Evolutionary conservation across 2,329 filamentous ascomycete species (phyloP).

Genomic region (Talaromyces marneffei): DNA sequence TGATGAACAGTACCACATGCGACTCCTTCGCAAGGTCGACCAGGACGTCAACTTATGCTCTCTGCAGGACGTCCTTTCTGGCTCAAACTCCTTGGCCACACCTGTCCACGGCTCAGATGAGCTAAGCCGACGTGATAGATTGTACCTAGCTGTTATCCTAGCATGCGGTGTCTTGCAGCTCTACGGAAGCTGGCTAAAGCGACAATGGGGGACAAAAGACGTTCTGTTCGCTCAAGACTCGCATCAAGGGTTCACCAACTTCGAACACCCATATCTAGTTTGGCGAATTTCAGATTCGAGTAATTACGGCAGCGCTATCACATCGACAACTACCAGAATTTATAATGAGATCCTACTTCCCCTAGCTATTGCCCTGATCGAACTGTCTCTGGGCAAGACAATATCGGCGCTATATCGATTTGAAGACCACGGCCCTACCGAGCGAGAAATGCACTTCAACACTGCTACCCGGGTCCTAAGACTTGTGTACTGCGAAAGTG

Average conservation of each 20-base stretch:
- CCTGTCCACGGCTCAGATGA: background rate
- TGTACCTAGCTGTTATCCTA: conserved; percentile 16
- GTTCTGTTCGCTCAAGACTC: conserved; percentile 14
- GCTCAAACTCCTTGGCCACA: background rate
- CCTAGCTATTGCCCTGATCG: conserved; percentile 15
- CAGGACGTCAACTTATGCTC: background rate
- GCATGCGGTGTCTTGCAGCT: conserved; percentile 19
- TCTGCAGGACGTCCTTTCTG: background rate
- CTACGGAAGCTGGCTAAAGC: conserved; percentile 20
- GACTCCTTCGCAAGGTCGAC: background rate
- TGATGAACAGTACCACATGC: background rate
- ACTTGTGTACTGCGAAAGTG: conserved; percentile 18
- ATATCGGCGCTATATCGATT: conserved; percentile 13
- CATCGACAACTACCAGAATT: background rate
- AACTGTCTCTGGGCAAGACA: conserved; percentile 20
- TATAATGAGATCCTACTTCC: conserved; percentile 15
- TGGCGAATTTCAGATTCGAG: background rate
- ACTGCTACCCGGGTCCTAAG: conserved; percentile 17
- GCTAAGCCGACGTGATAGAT: conserved; percentile 10
- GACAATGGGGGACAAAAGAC: conserved; percentile 16
- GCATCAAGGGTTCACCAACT: background rate
- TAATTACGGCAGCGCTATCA: background rate
- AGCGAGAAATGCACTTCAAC: conserved; percentile 17
- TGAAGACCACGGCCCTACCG: conserved; percentile 16
- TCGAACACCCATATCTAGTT: conserved; percentile 10